A percentile compares a stretch with the other conserved stretches of the same genome.
Conservation (phyloP, 805 yeast genomes). For the Candida taoyuanica region DNA sequence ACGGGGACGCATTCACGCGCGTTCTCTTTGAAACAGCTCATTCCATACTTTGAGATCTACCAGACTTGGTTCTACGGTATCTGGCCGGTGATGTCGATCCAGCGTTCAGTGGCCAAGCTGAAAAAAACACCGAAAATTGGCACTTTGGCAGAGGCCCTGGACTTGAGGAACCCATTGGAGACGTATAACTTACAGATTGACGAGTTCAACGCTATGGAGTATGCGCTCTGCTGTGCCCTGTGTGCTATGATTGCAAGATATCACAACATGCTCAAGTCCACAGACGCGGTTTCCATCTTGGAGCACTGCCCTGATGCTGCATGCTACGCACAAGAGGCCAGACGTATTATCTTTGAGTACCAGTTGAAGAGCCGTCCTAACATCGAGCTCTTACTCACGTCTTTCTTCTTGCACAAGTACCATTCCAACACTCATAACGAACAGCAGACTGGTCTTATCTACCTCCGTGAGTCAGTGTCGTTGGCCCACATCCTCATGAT, state of each 20-base stretch:
- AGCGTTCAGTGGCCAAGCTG: conserved; percentile 15
- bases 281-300: conserved; percentile 13
- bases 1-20: neutral
- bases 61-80: conserved; percentile 27
- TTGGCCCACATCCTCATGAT: conserved; percentile 21
- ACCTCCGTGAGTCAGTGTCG: conserved; percentile 23
- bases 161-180: conserved; percentile 4
- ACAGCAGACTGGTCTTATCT: conserved; percentile 15
- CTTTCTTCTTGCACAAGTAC: conserved; percentile 22
- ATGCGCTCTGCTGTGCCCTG: conserved; percentile 22
- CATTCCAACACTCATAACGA: conserved; percentile 20
- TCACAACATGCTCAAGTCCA: conserved; percentile 21
- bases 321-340: conserved; percentile 22
- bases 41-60: conserved; percentile 22
- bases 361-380: conserved; percentile 18
- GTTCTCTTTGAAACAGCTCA: conserved; percentile 18
- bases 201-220: conserved; percentile 15
- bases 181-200: conserved; percentile 5
- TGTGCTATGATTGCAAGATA: conserved; percentile 24
- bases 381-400: conserved; percentile 15
- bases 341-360: conserved; percentile 17
- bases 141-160: conserved; percentile 6
- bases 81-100: conserved; percentile 24
- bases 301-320: conserved; percentile 19
- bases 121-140: conserved; percentile 1